Percentiles rank a stretch among this genome's conserved stretches.
phyloP scores from a whole-genome alignment of 306 rosid species.

The Cicer chorassanicum region DNA sequence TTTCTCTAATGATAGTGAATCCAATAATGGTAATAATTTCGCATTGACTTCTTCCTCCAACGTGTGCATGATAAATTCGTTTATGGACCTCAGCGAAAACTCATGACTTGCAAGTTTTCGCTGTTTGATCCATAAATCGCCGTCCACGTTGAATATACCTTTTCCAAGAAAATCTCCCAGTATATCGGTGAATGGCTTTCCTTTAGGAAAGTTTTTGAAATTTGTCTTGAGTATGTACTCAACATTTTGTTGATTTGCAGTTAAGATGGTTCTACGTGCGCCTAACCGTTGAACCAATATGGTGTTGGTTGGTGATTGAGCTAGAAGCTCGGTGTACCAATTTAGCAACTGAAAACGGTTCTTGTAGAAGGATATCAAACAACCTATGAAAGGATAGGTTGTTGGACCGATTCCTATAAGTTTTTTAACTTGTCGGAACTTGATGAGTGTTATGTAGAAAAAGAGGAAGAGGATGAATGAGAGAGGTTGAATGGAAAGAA shows the following conservation, averaged over 20 bases:
- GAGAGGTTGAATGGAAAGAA: conserved; percentile 45
- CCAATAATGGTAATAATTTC: conserved; percentile 61
- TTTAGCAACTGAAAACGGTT: conserved; percentile 65
- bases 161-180: conserved; percentile 82
- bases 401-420: conserved; percentile 53
- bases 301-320: conserved; percentile 65
- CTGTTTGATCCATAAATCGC: conserved; percentile 69
- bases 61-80: conserved; percentile 50
- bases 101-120: conserved; percentile 78
- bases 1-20: conserved; percentile 42
- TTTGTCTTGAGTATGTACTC: conserved; percentile 86
- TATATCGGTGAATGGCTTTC: conserved; percentile 79
- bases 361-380: conserved; percentile 70
- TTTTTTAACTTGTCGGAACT: conserved; percentile 44
- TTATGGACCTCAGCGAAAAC: conserved; percentile 62
- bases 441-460: conserved; percentile 39
- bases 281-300: conserved; percentile 70
- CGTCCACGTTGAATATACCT: conserved; percentile 88
- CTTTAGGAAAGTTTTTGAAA: conserved; percentile 87
- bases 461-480: conserved; percentile 46
- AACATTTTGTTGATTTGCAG: conserved; percentile 72
- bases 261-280: conserved; percentile 67
- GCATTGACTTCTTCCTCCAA: conserved; percentile 60
- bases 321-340: conserved; percentile 78
- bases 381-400: conserved; percentile 71